Base-by-base conservation (phyloP, 306 rosid genomes). In the Urtica urens region DNA sequence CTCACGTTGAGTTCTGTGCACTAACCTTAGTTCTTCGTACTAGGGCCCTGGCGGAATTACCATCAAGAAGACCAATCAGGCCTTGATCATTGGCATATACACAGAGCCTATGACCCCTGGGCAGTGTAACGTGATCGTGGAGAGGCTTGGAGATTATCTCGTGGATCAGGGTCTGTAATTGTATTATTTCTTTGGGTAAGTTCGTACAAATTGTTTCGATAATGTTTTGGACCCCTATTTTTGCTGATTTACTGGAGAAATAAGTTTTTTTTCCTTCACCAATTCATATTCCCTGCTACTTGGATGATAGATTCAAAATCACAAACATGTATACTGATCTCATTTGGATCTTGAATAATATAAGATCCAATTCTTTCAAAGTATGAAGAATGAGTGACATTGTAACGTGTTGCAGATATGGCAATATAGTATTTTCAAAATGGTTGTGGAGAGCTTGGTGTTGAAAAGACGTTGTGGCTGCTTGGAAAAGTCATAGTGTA, bases 81-180 rank as follows among this genome's bases (percentile, higher is more conserved):
- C 52, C 52, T 23, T 47, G 52, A 47, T 47, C 20, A 47, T 47
- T 14, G 52, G 52, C 10, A 47, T 47, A 7, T 47, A 47, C 13
- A 35, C 24, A 3, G 52, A 47, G 19, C 52, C 35, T 25, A 25
- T 47, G 34, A 14, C 52, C 27, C 35, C 35, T 47, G 52, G 52
- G 14, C 52, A 47, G 52, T 47, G 52, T 22, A 47, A 47, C 26
- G 27, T 47, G 13, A 47, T 47, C 15, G 52, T 47, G 10, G 52
- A 47, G 17, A 47, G 52, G 52, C 52, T 47, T n/a, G 52, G 52
- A 47, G 52, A 47, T 47, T 47, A 47, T 22, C 34, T 47, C 4
- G 16, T 47, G n/a, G 52, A 47, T 19, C 52, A 47, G 52, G 35
- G 52, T 3, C 52, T 47, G 34, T 47, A 47, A 21, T 47, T 25